phyloP scores from a whole-genome alignment of 352 stramenopile species.

The Phytophthora colocasiae region DNA sequence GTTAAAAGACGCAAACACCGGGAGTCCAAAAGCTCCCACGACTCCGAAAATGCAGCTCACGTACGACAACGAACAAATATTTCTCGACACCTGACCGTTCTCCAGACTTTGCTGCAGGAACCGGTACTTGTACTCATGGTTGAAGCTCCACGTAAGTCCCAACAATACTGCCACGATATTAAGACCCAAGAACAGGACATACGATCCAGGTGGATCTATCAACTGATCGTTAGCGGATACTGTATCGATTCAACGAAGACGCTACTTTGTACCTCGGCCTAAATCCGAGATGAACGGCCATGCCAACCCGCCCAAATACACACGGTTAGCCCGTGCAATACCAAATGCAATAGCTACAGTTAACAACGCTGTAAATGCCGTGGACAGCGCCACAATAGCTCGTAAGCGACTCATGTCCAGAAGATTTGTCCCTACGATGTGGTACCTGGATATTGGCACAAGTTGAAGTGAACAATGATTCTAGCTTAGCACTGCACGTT shows the following conservation, averaged over 20 bases:
- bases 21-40: constrained; percentile 46
- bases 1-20: constrained; percentile 50
- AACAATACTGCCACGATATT: constrained; percentile 55
- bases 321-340: constrained; percentile 38
- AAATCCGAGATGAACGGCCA: constrained; percentile 74
- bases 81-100: constrained; percentile 36
- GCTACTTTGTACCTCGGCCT: constrained; percentile 44
- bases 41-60: constrained; percentile 48
- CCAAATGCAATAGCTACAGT: constrained; percentile 43
- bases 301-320: constrained; percentile 58
- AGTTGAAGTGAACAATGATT: constrained; percentile 3
- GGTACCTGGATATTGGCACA: constrained; percentile 8
- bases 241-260: neutral
- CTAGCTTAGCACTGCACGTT: constrained; percentile 20
- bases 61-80: constrained; percentile 44
- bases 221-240: neutral
- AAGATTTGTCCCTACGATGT: neutral
- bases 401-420: constrained; percentile 32
- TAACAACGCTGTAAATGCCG: constrained; percentile 27
- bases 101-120: constrained; percentile 48
- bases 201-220: constrained; percentile 54
- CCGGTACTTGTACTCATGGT: constrained; percentile 61
- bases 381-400: constrained; percentile 27
- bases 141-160: constrained; percentile 63
- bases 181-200: constrained; percentile 59